Evolutionary conservation across 805 yeast species (phyloP), one percentile per base, ranked within the genome.

Genomic region (Saccharomycopsis selenospora): DNA sequence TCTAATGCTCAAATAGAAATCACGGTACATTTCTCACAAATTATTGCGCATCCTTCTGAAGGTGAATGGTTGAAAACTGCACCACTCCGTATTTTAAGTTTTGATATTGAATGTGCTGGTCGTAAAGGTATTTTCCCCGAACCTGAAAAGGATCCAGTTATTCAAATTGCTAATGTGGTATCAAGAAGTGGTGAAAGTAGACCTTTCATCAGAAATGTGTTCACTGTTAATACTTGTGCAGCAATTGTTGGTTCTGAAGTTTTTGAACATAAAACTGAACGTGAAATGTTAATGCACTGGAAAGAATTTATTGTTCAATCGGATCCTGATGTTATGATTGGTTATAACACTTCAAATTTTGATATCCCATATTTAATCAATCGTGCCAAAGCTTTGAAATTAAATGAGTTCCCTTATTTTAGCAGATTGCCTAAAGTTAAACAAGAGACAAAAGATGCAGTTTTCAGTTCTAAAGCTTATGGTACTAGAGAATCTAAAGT

Each of bases 31-130:
- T 89, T 79, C 59, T 66, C 67, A 26, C 82, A 87, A 55, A 63
- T 93, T 45, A 62, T 86, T 0, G 73, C 95, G 1, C 98, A 88
- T 62, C 75, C 88, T 1, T 75, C 96, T 0, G 98, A 91, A 61
- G 97, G 96, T 3, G 89, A 90, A 52, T 95, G 95, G 90, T 76
- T 88, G 29, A 83, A 80, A 56, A 82, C 85, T 68, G 98, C 99
- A 1, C 99, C 99, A 0, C 71, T 93, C 51, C 82, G 99, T 59
- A 81, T 93, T 43, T 70, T 93, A 56, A 89, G 97, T 8, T 91
- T 93, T 64, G 99, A 93, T 72, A 93, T 93, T 53, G 99, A 93
- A 66, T 93, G 99, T 75, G 93, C 99, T 2, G 99, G 99, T 41
- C 79, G 99, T 66, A 85, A 87, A 55, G 99, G 99, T 47, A 76